These are phyloP conservation scores for Pharus latifolius DNA, from an alignment of 176 grass and related monocot genomes.

Conservation along the genomic window DNA sequence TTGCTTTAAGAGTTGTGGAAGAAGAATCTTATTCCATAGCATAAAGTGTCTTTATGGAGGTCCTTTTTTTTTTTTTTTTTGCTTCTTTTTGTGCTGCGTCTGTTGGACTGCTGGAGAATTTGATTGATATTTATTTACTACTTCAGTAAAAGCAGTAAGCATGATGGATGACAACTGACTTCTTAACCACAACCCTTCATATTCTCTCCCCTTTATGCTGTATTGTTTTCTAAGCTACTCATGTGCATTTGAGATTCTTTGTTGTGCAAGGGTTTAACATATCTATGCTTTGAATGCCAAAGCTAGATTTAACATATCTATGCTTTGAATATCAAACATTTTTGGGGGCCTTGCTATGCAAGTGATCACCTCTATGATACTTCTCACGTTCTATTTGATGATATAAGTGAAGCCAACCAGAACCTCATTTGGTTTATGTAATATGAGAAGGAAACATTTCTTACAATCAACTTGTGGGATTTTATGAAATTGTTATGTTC, in stretches of 20 bases:
- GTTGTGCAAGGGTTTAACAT: not conserved
- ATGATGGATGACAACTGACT: not conserved
- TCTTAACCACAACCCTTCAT: not conserved
- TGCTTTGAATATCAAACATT: not conserved
- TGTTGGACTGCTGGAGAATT: slow-evolving; percentile 8
- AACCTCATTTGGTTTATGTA: not conserved
- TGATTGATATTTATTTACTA: not conserved
- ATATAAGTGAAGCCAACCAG: not conserved
- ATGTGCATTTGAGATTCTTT: slow-evolving; percentile 3
- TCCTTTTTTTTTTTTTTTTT: slow-evolving; percentile 19
- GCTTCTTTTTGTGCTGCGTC: no score
- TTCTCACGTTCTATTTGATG: not conserved
- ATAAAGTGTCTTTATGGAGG: slow-evolving; percentile 32
- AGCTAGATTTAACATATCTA: not conserved
- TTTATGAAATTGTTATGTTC: not conserved
- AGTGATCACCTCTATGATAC: not conserved
- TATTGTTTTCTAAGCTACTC: not conserved
- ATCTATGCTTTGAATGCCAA: not conserved
- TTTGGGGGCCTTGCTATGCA: not conserved
- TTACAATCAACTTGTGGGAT: not conserved
- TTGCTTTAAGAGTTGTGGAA: slow-evolving; percentile 14
- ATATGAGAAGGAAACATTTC: not conserved
- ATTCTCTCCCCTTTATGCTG: slow-evolving; percentile 11
- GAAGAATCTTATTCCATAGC: slow-evolving; percentile 53
- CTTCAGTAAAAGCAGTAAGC: slow-evolving; percentile 20